phyloP scores from a whole-genome alignment of 441 rosid species.

The Erodium chrysanthum region DNA sequence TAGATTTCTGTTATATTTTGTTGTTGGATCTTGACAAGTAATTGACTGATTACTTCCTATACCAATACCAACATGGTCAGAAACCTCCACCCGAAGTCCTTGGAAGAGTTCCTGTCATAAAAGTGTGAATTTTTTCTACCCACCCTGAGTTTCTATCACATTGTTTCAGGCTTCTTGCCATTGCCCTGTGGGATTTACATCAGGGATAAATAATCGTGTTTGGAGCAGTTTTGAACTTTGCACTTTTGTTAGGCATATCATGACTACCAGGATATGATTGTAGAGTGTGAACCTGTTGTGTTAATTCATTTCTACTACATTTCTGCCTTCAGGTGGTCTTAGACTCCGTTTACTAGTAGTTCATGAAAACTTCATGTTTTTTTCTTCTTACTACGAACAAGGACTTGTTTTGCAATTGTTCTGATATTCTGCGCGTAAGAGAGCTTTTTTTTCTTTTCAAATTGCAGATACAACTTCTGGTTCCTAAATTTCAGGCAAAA shows the following conservation, averaged over 20 bases:
- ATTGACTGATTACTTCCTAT: neutral
- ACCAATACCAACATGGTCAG: neutral
- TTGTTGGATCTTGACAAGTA: neutral
- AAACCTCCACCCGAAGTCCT: neutral
- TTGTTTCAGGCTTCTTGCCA: neutral
- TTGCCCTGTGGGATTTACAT: neutral
- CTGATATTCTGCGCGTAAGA: neutral
- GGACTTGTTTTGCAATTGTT: neutral
- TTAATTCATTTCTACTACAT: neutral
- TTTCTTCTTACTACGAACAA: neutral
- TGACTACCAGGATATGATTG: neutral
- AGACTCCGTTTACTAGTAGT: neutral
- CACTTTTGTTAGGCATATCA: neutral
- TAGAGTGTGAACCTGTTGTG: neutral
- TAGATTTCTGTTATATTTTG: neutral
- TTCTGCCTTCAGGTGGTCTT: neutral
- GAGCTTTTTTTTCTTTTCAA: neutral
- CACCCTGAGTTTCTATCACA: neutral
- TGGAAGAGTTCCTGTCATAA: neutral
- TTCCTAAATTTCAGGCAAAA: neutral
- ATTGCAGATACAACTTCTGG: conserved; percentile 4
- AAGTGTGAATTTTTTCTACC: neutral
- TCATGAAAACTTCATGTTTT: neutral
- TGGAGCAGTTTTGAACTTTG: neutral
- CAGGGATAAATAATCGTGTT: neutral